Base-by-base conservation (phyloP, 805 yeast genomes). In the Torulaspora delbrueckii region DNA sequence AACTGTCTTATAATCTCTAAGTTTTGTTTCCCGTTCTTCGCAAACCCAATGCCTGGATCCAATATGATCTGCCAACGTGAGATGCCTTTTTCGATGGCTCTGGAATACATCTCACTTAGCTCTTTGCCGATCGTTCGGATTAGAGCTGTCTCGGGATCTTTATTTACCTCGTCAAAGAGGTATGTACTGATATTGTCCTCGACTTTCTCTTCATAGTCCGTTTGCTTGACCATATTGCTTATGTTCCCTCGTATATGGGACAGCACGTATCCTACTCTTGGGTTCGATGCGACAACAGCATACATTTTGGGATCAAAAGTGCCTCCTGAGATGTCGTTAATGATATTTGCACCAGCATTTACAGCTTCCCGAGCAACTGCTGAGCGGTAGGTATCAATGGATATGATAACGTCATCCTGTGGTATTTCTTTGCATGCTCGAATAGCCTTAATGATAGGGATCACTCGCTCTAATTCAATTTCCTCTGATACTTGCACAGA, bases 31-130 rank as follows among this genome's bases (percentile, higher is more conserved):
- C 75, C 56, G 43, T 74, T 75, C 63, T 93, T 93, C n/a, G 98
- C 97, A 66, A 93, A 93, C 1, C 99, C 99, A 34, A 93, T 67
- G 2, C 99, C 99, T 0, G 99, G 99, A 62, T 93, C 99, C 3
- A 89, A 58, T 13, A 93, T 79, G 3, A 93, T 70, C 66, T 93
- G 98, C 96, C 96, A 93, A 64, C 91, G 80, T 47, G 74, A 72
- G 1, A 91, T 79, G 4, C 96, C 96, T 0, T 63, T 68, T 1
- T 54, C 56, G 36, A 77, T 66, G 9, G 96, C 95, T 44, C 68
- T 72, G 0, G 63, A 54, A 24, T 88, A 72, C 45, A 79, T 77
- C 2, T 54, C 52, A 7, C 80, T 69, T 42, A 91, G 66, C 62
- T 93, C 99, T 38, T 77, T 65, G 5, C 83, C 76, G 4, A 88